These are phyloP conservation scores for Candida maesae DNA, from an alignment of 805 yeast genomes.

Conservation along the genomic window DNA sequence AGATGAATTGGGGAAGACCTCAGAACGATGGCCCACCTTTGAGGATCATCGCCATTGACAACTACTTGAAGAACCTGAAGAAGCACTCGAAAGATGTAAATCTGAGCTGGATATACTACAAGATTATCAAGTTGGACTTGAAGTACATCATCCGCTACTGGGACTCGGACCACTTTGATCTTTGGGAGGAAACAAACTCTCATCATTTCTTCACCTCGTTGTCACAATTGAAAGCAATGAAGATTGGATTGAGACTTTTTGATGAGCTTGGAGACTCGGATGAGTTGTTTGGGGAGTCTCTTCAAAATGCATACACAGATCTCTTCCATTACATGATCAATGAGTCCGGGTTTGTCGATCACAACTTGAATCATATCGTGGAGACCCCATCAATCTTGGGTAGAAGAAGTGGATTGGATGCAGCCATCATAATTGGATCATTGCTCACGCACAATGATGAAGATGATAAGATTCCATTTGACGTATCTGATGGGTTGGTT, in stretches of 20 bases:
- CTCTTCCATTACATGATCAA: conserved; percentile 27
- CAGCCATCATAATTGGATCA: conserved; percentile 56
- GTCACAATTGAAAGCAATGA: conserved; percentile 67
- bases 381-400: conserved; percentile 58
- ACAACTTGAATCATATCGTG: conserved; percentile 50
- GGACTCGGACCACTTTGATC: conserved; percentile 68
- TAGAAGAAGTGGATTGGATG: conserved; percentile 69
- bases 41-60: conserved; percentile 60
- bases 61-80: conserved; percentile 45
- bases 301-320: conserved; percentile 23
- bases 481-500: conserved; percentile 52
- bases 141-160: conserved; percentile 59
- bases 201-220: conserved; percentile 76
- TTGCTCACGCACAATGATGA: conserved; percentile 43
- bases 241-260: conserved; percentile 47
- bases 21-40: conserved; percentile 95
- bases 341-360: conserved; percentile 35
- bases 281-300: conserved; percentile 15
- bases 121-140: conserved; percentile 66
- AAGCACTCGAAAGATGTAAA: conserved; percentile 30
- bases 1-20: conserved; percentile 85
- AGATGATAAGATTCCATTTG: conserved; percentile 53
- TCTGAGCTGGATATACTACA: conserved; percentile 37
- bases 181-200: conserved; percentile 87
- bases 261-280: conserved; percentile 30